Evolutionary conservation across 371 early-diverging fungal species (phyloP), one percentile per base, ranked within the genome.

Genomic region (Haplosporangium sp.): DNA sequence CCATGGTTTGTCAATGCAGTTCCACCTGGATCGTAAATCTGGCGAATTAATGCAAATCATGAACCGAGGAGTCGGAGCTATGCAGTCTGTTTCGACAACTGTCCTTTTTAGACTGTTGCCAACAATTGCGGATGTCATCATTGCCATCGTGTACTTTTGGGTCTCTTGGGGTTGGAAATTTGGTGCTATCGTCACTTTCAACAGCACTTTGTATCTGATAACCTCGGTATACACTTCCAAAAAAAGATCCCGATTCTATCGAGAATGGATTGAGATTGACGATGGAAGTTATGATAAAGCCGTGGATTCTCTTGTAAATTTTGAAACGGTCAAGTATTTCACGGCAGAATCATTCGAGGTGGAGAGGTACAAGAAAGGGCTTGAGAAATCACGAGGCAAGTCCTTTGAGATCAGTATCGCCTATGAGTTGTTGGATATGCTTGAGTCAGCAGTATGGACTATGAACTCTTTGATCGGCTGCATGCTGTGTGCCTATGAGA

Each of bases 241-340:
- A n/a, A 34, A 37, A 10, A 38, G 63, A 27, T 15, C 50, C 11
- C 20, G 19, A 42, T 45, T 48, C 38, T 13, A 37, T 48, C 63
- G 63, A 38, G 37, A 34, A 3, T 68, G 65, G 67, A 60, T 19
- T n/a, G 60, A 11, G 8, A n/a, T 45, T 40, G 37, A 45, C 34
- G 50, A 57, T 13, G n/a, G 11, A 44, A 37, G 55, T 3, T 10
- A 4, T 8, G 17, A 20, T 13, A 40, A 45, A 19, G 11, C 19
- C 3, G 74, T 85, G 8, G 98, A 97, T 77, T 96, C 96, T 10
- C 84, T 97, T 40, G 84, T 96, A 35, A 97, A 97, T 85, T 96
- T 95, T 85, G 98, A 97, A 76, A 96, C 98, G 1, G 97, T 97
- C 65, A 96, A 97, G 84, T 93, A 92, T 76, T 94, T 91, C 83